phyloP scores from a whole-genome alignment of 192 early-diverging fungal genomes.

The Mortierella alpina region DNA sequence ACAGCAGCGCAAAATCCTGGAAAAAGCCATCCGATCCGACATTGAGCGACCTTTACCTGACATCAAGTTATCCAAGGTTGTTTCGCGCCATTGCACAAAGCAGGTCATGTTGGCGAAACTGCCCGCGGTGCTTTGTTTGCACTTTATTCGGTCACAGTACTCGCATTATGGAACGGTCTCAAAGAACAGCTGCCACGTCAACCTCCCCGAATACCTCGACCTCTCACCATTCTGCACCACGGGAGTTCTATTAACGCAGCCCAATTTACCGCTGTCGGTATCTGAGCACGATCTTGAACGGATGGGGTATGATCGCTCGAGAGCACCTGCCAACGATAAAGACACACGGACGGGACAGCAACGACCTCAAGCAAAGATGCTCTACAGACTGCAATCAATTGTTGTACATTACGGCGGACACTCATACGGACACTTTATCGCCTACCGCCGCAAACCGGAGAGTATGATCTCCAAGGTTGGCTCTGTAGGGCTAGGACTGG shows the following conservation, averaged over 20 bases:
- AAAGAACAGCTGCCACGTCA: conserved; percentile 86
- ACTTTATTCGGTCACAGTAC: conserved; percentile 85
- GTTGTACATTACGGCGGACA: conserved; percentile 81
- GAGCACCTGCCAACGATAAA: not conserved
- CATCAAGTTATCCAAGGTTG: conserved; percentile 54
- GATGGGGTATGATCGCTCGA: conserved; percentile 6
- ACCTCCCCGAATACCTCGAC: conserved; percentile 85
- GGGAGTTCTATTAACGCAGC: conserved; percentile 63
- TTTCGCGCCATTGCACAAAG: conserved; percentile 70
- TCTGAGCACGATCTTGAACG: conserved; percentile 22
- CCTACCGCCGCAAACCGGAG: conserved; percentile 69
- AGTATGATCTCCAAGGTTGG: conserved; percentile 39
- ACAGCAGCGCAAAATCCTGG: conserved; percentile 27
- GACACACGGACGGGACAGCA: not conserved
- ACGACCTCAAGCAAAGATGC: conserved; percentile 6
- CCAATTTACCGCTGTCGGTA: conserved; percentile 66
- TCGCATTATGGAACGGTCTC: conserved; percentile 74
- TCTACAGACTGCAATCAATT: conserved; percentile 72
- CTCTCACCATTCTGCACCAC: conserved; percentile 76
- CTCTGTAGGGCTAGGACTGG: conserved; percentile 25
- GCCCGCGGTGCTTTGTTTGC: conserved; percentile 83
- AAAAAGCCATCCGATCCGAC: conserved; percentile 58
- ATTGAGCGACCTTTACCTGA: conserved; percentile 56
- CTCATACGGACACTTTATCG: conserved; percentile 82
- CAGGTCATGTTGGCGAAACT: conserved; percentile 85